Percentiles rank a stretch among this genome's conserved stretches.
phyloP scores from a whole-genome alignment of 352 stramenopile species.

The Pythium rishiriense region DNA sequence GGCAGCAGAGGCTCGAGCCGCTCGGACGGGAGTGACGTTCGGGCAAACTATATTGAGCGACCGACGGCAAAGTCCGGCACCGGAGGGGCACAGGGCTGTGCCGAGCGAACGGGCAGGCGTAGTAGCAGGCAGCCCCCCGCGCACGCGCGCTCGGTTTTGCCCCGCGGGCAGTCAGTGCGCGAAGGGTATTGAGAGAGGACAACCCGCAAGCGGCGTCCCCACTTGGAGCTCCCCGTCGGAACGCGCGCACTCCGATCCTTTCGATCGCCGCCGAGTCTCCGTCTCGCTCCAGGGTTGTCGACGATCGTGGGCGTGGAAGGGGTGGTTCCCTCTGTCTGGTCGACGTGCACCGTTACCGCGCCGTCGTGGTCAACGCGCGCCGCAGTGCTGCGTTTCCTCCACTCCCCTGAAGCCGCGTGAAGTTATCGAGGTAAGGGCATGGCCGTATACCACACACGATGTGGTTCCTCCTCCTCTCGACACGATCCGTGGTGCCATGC shows the following conservation, averaged over 20 bases:
- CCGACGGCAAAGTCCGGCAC: background rate
- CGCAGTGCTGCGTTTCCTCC: background rate
- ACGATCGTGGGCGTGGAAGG: too few species aligned
- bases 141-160: constrained; percentile 11
- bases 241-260: constrained; percentile 26
- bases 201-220: constrained; percentile 17
- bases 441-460: too few species aligned
- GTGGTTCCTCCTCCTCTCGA: too few species aligned
- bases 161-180: constrained; percentile 17
- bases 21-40: constrained; percentile 11
- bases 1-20: constrained; percentile 11
- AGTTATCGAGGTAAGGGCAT: too few species aligned
- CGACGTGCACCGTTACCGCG: too few species aligned
- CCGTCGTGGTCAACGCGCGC: too few species aligned
- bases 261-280: constrained; percentile 8
- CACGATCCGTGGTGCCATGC: too few species aligned
- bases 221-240: background rate
- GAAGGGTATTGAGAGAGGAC: constrained; percentile 33
- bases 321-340: too few species aligned
- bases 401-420: too few species aligned
- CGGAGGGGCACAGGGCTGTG: background rate
- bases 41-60: constrained; percentile 19
- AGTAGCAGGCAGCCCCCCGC: background rate
- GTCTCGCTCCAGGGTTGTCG: too few species aligned
- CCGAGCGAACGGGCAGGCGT: constrained; percentile 16